These are phyloP conservation scores for Dictyophora rubrovolvata DNA, from an alignment of 768 basidiomycete genomes.

Conservation along the genomic window DNA sequence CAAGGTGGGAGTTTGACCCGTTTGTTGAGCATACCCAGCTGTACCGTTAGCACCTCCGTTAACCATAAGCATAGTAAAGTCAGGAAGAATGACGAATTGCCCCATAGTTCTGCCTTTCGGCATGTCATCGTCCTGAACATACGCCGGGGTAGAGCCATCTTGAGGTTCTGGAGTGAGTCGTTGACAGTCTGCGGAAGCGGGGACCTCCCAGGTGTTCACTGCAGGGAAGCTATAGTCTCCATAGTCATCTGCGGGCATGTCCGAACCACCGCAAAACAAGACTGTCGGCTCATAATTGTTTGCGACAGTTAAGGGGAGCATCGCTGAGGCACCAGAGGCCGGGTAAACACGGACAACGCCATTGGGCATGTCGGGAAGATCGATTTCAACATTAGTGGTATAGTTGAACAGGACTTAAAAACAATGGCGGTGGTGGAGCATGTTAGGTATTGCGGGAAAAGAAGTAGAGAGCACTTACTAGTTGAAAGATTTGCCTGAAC, in stretches of 20 bases:
- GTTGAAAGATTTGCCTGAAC: constrained; percentile 77
- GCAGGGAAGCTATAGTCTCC: constrained; percentile 69
- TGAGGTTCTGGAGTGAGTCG: constrained; percentile 78
- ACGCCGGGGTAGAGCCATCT: constrained; percentile 50
- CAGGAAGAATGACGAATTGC: constrained; percentile 76
- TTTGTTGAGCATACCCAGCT: constrained; percentile 67
- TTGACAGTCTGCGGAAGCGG: constrained; percentile 65
- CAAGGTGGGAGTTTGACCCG: constrained; percentile 31
- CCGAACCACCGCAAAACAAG: constrained; percentile 83
- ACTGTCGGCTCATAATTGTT: constrained; percentile 83
- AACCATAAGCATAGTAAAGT: constrained; percentile 66
- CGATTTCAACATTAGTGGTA: constrained; percentile 43
- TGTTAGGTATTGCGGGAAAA: constrained; percentile 9
- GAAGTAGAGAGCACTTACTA: constrained; percentile 31
- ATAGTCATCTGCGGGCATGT: constrained; percentile 62
- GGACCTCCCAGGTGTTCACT: constrained; percentile 64
- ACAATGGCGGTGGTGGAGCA: neutral
- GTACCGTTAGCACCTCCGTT: constrained; percentile 84
- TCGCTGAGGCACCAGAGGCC: constrained; percentile 77
- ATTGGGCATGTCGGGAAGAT: constrained; percentile 63
- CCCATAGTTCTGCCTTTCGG: constrained; percentile 79
- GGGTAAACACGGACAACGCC: constrained; percentile 77
- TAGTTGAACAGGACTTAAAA: constrained; percentile 43
- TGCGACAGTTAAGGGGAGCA: constrained; percentile 83
- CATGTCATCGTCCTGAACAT: constrained; percentile 68